phyloP scores from a whole-genome alignment of 345 rosid genomes.

The Syzygium jambos region DNA sequence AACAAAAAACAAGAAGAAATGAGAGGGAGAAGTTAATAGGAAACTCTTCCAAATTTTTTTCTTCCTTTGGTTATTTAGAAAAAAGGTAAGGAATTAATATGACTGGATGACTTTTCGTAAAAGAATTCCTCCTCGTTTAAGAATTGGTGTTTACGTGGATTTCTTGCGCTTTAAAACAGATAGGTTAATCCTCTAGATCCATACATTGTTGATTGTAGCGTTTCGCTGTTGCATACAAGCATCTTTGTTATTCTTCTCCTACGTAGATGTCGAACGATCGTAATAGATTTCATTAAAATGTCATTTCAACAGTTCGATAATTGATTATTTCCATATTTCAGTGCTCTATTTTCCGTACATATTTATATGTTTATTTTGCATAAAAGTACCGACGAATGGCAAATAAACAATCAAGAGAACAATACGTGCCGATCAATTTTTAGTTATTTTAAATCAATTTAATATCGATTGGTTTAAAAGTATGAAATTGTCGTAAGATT shows the following conservation, averaged over 20 bases:
- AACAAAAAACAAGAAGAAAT: background rate
- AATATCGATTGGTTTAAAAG: background rate
- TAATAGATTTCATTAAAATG: background rate
- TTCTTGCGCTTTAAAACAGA: background rate
- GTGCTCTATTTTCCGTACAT: background rate
- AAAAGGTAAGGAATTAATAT: background rate
- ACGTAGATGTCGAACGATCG: background rate
- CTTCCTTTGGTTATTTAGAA: background rate
- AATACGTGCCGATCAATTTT: background rate
- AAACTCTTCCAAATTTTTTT: background rate
- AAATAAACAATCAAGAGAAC: background rate
- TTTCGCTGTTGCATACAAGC: background rate
- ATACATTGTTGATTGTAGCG: background rate
- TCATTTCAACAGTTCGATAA: background rate
- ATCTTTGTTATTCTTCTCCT: background rate
- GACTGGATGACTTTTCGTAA: no score
- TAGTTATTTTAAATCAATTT: background rate
- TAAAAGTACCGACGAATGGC: background rate
- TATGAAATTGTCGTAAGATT: background rate
- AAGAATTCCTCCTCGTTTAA: background rate
- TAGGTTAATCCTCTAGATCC: background rate
- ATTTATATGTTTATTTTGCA: background rate
- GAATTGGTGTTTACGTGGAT: background rate
- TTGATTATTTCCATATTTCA: background rate
- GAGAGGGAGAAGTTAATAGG: background rate